These are phyloP conservation scores for Boletus reticulatus DNA, from an alignment of 768 basidiomycete genomes.

Conservation along the genomic window DNA sequence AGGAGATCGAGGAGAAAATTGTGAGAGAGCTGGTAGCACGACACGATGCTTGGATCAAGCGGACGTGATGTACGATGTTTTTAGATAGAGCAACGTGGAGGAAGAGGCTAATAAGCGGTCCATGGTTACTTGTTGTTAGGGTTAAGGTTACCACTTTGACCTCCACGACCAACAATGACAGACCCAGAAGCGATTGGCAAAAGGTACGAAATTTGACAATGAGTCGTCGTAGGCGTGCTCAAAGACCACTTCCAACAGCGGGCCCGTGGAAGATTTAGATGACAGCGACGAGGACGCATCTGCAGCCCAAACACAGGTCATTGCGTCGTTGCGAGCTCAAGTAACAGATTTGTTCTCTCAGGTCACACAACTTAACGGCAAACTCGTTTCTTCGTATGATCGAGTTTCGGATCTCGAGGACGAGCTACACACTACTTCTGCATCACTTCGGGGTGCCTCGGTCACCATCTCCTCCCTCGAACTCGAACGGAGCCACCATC, in stretches of 20 bases:
- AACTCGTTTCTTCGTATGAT: conserved; percentile 91
- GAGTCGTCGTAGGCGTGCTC: not conserved
- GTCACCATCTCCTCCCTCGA: conserved; percentile 78
- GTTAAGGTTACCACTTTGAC: conserved; percentile 13
- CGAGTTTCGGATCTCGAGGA: conserved; percentile 93
- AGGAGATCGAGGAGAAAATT: conserved; percentile 95
- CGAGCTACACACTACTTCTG: conserved; percentile 66
- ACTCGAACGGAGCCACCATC: conserved; percentile 80
- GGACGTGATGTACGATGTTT: not conserved
- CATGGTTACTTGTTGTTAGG: not conserved
- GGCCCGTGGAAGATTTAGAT: not conserved
- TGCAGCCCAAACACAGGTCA: conserved; percentile 82
- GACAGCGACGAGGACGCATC: conserved; percentile 33
- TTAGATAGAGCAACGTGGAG: too few species aligned
- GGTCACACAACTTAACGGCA: conserved; percentile 86
- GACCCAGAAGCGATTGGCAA: conserved; percentile 3
- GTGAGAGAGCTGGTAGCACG: conserved; percentile 68
- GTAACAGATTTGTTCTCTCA: conserved; percentile 87
- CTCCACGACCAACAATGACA: conserved; percentile 10
- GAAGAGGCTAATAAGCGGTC: not conserved
- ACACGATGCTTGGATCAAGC: conserved; percentile 68
- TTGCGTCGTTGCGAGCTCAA: conserved; percentile 74
- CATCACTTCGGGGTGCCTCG: conserved; percentile 55
- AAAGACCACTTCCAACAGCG: conserved; percentile 1
- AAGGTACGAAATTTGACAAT: conserved; percentile 13